A percentile compares a stretch with the other conserved stretches of the same genome.
Conservation (phyloP, 495 filamentous ascomycete species). For the Trichoderma asperelloides region DNA sequence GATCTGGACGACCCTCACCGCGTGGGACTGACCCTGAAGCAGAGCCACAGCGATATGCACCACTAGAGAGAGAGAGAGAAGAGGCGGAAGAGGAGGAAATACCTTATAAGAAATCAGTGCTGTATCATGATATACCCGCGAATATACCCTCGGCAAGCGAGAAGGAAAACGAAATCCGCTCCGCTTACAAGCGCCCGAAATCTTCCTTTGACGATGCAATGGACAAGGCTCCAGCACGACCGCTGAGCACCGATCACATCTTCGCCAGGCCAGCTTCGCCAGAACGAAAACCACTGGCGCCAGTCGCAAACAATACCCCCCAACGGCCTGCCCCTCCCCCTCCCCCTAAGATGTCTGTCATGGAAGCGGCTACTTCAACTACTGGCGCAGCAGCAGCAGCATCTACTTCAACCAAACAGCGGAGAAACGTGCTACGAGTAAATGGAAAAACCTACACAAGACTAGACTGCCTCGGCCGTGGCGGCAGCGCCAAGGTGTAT, state of each 20-base stretch:
- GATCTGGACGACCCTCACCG: conserved; percentile 16
- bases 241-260: conserved; percentile 25
- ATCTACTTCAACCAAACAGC: conserved; percentile 60
- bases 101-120: conserved; percentile 56
- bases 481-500: conserved; percentile 88
- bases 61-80: conserved; percentile 1
- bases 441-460: conserved; percentile 87
- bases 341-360: conserved; percentile 87
- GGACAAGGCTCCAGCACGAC: conserved; percentile 42
- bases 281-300: conserved; percentile 60
- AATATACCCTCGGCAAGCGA: conserved; percentile 52
- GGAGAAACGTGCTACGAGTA: conserved; percentile 69
- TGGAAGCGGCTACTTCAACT: conserved; percentile 81
- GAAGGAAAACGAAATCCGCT: conserved; percentile 75
- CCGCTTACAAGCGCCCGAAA: conserved; percentile 64
- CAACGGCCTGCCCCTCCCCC: conserved; percentile 73
- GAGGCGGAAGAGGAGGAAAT: conserved; percentile 21
- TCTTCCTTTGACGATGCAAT: conserved; percentile 52
- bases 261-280: conserved; percentile 35
- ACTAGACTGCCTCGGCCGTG: conserved; percentile 81
- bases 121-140: conserved; percentile 25
- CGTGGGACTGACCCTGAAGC: background rate
- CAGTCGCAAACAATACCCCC: conserved; percentile 74
- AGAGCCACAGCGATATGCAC: background rate
- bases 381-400: conserved; percentile 65